Conservation (phyloP, 768 basidiomycete genomes). For the Leucocoprinus sp. region DNA sequence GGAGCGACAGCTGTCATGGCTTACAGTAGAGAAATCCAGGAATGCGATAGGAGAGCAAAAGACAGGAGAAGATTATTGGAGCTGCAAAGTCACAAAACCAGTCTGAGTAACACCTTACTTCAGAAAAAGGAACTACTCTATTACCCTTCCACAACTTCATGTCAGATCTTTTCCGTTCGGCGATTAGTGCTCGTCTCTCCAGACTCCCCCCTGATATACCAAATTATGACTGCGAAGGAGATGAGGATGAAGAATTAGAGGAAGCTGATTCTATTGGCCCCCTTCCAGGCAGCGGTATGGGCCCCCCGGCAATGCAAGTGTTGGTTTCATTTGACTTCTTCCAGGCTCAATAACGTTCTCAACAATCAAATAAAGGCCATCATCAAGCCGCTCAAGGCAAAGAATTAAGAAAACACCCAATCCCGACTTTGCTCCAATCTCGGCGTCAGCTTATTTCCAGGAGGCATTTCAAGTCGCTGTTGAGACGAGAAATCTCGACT, state of each 20-base stretch:
- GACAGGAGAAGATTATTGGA: no score
- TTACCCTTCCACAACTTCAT: no score
- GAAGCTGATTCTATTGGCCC: conserved; percentile 48
- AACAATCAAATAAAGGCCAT: conserved; percentile 24
- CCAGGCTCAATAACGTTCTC: conserved; percentile 14
- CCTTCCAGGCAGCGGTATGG: conserved; percentile 51
- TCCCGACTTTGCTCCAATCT: conserved; percentile 67
- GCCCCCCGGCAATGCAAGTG: conserved; percentile 56
- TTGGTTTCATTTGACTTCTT: conserved; percentile 11
- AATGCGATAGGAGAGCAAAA: no score
- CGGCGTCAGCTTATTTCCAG: conserved; percentile 66
- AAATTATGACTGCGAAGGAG: conserved; percentile 22
- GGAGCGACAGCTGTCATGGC: no score
- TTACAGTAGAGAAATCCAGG: no score
- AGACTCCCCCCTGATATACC: conserved; percentile 46
- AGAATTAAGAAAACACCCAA: conserved; percentile 36
- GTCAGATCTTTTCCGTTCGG: conserved; percentile 71
- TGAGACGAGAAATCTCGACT: conserved; percentile 49
- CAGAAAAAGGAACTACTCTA: no score
- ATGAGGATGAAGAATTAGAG: conserved; percentile 50
- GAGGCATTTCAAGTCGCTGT: conserved; percentile 76
- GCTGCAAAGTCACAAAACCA: no score
- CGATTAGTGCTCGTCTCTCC: conserved; percentile 65
- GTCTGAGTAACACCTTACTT: no score
- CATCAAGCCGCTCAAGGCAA: conserved; percentile 19